phyloP scores from a whole-genome alignment of 2,329 filamentous ascomycete species.

The Aspergillus luchuensis region DNA sequence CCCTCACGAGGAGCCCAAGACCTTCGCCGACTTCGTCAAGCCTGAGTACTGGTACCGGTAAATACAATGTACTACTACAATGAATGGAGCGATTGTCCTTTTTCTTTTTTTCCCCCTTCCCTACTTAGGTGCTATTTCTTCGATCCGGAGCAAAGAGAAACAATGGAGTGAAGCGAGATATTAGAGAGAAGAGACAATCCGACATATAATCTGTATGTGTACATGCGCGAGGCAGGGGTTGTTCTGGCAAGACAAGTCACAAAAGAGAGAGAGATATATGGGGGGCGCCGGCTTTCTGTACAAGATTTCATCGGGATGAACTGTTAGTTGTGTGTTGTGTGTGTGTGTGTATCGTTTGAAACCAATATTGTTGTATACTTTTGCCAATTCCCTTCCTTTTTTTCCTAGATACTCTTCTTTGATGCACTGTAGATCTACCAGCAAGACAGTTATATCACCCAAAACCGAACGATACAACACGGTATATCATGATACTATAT shows the following conservation, averaged over 20 bases:
- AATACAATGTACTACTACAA: constrained; percentile 28
- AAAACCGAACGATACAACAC: too few species aligned
- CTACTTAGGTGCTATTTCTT: background rate
- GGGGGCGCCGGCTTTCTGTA: background rate
- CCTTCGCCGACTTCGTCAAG: constrained; percentile 93
- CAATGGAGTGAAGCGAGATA: background rate
- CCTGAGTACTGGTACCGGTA: constrained; percentile 82
- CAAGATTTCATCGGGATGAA: background rate
- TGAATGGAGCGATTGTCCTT: constrained; percentile 18
- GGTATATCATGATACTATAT: too few species aligned
- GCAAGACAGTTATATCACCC: background rate
- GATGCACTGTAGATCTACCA: too few species aligned
- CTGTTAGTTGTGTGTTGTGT: background rate
- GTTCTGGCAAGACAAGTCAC: background rate
- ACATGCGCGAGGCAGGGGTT: background rate
- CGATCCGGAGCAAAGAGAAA: background rate
- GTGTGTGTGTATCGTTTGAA: constrained; percentile 4
- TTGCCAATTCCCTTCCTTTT: background rate
- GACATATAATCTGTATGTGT: background rate
- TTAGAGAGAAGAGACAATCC: background rate
- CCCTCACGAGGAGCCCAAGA: constrained; percentile 81
- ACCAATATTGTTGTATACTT: background rate
- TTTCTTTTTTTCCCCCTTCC: background rate
- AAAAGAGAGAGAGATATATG: background rate
- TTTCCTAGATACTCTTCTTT: background rate